phyloP scores from a whole-genome alignment of 225 moss, liverwort and hornwort genomes.

The Polytrichum commune region DNA sequence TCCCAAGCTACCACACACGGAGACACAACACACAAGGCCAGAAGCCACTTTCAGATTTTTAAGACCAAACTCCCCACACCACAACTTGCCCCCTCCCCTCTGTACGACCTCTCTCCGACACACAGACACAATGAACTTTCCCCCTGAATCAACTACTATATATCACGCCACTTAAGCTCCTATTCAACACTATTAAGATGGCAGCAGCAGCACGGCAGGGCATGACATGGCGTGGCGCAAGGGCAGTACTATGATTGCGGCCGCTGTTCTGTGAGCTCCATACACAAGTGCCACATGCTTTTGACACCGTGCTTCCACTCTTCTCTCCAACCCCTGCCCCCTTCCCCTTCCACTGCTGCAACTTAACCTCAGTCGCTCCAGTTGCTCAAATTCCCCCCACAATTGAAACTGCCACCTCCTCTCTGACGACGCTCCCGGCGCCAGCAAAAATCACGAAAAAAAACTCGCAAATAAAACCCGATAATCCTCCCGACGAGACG shows the following conservation, averaged over 20 bases:
- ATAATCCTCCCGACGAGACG: too few species aligned
- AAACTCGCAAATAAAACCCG: too few species aligned
- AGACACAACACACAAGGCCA: conserved; percentile 40
- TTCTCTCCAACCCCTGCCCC: not conserved
- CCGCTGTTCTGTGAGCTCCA: conserved; percentile 41
- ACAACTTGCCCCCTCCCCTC: not conserved
- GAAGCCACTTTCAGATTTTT: conserved; percentile 27
- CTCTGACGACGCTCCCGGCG: not conserved
- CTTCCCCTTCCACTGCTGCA: not conserved
- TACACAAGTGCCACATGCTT: conserved; percentile 47
- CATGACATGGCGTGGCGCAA: conserved; percentile 2
- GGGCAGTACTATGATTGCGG: conserved; percentile 40
- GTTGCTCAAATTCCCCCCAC: not conserved
- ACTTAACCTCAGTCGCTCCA: not conserved
- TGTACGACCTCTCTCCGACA: not conserved
- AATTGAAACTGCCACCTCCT: not conserved
- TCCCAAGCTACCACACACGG: conserved; percentile 43
- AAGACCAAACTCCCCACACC: conserved; percentile 14
- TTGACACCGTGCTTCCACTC: not conserved
- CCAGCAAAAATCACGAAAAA: too few species aligned
- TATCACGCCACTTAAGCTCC: not conserved
- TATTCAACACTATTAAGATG: too few species aligned
- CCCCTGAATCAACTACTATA: not conserved
- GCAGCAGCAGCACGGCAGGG: not conserved
- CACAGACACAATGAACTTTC: not conserved